Conservation (phyloP, 139 green algal genomes). For the Cymbomonas tetramitiformis region DNA sequence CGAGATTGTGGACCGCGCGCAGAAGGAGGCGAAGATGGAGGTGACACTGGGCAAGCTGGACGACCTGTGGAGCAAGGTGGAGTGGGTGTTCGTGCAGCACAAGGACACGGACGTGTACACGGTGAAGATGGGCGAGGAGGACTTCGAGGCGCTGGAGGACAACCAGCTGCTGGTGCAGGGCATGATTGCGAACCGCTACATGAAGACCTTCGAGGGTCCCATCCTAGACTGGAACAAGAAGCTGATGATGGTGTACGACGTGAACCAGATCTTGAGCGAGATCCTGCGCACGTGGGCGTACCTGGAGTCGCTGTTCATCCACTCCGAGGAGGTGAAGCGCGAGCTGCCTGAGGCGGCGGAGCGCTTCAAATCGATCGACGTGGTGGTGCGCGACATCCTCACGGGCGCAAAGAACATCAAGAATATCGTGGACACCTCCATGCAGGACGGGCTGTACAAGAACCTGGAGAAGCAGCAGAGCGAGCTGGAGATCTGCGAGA, state of each 20-base stretch:
- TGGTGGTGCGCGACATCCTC: slow-evolving; percentile 42
- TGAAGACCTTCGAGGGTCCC: slow-evolving; percentile 62
- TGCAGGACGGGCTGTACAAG: slow-evolving; percentile 53
- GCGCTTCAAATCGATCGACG: slow-evolving; percentile 62
- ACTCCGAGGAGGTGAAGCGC: slow-evolving; percentile 75
- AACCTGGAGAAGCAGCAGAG: slow-evolving; percentile 58
- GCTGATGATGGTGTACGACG: slow-evolving; percentile 64
- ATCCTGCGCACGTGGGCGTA: slow-evolving; percentile 75
- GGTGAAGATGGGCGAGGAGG: slow-evolving; percentile 70
- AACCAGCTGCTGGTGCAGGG: slow-evolving; percentile 74
- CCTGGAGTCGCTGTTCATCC: slow-evolving; percentile 69
- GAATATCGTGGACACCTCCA: slow-evolving; percentile 60
- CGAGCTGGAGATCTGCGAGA: slow-evolving; percentile 57
- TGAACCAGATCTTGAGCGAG: slow-evolving; percentile 59
- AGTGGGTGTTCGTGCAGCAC: slow-evolving; percentile 56
- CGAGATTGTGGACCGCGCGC: slow-evolving; percentile 71
- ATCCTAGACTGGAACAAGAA: slow-evolving; percentile 70
- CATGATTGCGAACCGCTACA: slow-evolving; percentile 81
- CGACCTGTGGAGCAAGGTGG: slow-evolving; percentile 57
- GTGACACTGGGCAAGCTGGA: slow-evolving; percentile 45
- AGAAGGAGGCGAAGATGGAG: slow-evolving; percentile 80
- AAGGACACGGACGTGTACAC: slow-evolving; percentile 51
- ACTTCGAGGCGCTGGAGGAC: slow-evolving; percentile 71
- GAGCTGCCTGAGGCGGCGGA: slow-evolving; percentile 62
- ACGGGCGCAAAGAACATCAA: slow-evolving; percentile 29